phyloP scores from a whole-genome alignment of 192 early-diverging fungal species.

The Lobosporangium transversale region DNA sequence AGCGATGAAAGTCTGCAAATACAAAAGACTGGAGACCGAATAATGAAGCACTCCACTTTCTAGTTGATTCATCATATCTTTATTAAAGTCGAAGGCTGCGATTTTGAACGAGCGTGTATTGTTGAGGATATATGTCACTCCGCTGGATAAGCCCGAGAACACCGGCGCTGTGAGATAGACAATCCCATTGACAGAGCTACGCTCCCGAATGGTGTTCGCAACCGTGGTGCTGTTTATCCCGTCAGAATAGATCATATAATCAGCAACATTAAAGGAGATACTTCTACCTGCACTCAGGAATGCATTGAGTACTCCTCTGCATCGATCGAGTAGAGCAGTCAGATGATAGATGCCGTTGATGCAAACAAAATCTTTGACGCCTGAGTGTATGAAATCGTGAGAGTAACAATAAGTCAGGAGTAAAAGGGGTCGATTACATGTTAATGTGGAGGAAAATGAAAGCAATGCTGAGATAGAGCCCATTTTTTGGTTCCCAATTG shows the following conservation, averaged over 20 bases:
- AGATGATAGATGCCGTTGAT: slow-evolving; percentile 18
- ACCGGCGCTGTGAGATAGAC: slow-evolving; percentile 22
- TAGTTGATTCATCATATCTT: neutral
- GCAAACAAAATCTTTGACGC: slow-evolving; percentile 44
- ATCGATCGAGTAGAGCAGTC: slow-evolving; percentile 30
- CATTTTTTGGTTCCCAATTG: too few relatives aligned
- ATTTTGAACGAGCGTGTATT: slow-evolving; percentile 24
- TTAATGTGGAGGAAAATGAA: too few relatives aligned
- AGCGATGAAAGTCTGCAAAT: slow-evolving; percentile 29
- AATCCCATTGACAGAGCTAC: slow-evolving; percentile 17
- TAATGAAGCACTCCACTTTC: slow-evolving; percentile 14
- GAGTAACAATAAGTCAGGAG: too few relatives aligned
- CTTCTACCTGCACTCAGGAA: slow-evolving; percentile 4
- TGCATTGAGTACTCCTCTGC: slow-evolving; percentile 27
- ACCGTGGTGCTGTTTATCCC: slow-evolving; percentile 3
- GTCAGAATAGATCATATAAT: slow-evolving; percentile 15
- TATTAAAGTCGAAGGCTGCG: slow-evolving; percentile 38
- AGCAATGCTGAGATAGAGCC: too few relatives aligned
- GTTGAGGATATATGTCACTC: slow-evolving; percentile 5
- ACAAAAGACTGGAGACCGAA: slow-evolving; percentile 31
- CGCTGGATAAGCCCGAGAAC: neutral
- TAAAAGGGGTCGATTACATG: too few relatives aligned
- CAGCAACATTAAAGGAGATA: slow-evolving; percentile 19
- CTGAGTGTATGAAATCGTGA: too few relatives aligned
- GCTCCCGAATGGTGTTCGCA: neutral